Base-by-base conservation (phyloP, 331 rosid species). In the Quercus phellos region DNA sequence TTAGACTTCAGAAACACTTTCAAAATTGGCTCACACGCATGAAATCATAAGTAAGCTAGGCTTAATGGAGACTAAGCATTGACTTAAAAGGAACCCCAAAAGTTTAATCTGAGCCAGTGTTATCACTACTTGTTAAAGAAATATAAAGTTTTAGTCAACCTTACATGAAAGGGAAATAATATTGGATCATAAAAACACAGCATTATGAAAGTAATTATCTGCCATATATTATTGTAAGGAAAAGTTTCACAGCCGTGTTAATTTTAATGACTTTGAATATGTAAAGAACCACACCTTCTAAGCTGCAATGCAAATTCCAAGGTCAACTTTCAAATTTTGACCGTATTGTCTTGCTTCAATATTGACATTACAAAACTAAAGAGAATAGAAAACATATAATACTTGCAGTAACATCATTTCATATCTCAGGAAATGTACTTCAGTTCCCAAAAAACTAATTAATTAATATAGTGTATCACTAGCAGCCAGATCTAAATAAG, bases 371-470 rank as follows among this genome's bases (percentile, higher is more conserved):
- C 29, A 16, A 4, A 53, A 74, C 59, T 17, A 21, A 29, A 34
- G 6, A 17, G 55, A 74, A 55, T 50, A 73, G 69, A 51, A 10
- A 55, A 55, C 38, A 76, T 12, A 73, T 58, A 54, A 42, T 51
- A 63, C 70, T 74, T 64, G 74, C 53, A 74, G 69, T 19, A 73
- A 77, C 70, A 73, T 19, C 67, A 68, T 77, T 58, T 55, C 19
- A 46, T 80, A 75, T 68, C 78, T 70, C 58, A 13, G 63, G 74
- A 78, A 35, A 61, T 63, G 66, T 34, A 51, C 19, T 78, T 64
- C 35, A 29, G 4, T 30, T 42, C 55, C 74, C 7, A 12, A 70
- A 35, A 70, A 32, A 46, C 21, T 5, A 70, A 68, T 4, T 56
- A 22, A 29, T 53, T 21, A 38, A 55, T n/a, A 63, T 34, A 55